Percentiles rank a stretch among this genome's conserved stretches.
These are phyloP conservation scores for Chenopodium album DNA, from an alignment of 148 eudicot species.

Conservation along the genomic window DNA sequence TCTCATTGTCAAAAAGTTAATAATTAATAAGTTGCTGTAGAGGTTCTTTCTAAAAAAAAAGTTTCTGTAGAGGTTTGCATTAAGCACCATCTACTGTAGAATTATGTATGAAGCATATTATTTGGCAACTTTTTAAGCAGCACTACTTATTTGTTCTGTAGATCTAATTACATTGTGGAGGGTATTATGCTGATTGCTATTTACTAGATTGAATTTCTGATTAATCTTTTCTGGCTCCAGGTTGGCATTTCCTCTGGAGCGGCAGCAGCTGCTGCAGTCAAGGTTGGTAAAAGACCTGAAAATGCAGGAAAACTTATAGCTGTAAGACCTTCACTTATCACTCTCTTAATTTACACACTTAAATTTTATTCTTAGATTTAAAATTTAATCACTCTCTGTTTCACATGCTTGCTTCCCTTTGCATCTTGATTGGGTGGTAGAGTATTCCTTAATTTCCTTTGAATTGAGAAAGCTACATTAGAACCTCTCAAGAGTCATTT, in stretches of 20 bases:
- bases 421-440: not conserved
- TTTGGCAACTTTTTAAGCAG: not conserved
- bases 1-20: no score
- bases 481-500: no score
- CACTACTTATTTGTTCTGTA: not conserved
- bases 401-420: not conserved
- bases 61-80: not conserved
- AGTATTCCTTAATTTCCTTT: not conserved
- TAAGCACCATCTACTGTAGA: not conserved
- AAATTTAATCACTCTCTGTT: not conserved
- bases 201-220: not conserved
- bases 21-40: not conserved
- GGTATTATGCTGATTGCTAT: not conserved
- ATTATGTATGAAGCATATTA: not conserved
- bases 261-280: conserved; percentile 88
- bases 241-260: conserved; percentile 99
- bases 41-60: no score
- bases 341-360: no score
- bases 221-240: conserved; percentile 31
- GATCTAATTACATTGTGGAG: not conserved
- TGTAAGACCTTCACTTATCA: conserved; percentile 39
- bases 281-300: conserved; percentile 90
- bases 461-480: not conserved
- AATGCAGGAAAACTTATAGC: conserved; percentile 96
- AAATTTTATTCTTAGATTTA: not conserved